Evolutionary conservation across 208 protist genomes (phyloP).

Genomic region (Leishmania braziliensis): DNA sequence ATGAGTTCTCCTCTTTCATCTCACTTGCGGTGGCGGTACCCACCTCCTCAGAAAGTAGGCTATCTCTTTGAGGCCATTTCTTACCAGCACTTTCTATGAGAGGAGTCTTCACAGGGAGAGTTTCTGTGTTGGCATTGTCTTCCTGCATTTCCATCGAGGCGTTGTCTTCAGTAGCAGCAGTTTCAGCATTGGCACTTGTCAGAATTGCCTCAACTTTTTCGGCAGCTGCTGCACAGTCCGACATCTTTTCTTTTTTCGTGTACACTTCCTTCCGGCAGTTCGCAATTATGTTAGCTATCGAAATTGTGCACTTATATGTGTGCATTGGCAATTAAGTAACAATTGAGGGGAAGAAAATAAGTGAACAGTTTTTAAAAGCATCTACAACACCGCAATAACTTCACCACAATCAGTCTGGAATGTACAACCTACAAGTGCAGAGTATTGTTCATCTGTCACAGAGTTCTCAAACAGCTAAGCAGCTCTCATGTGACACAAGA

Average conservation of each 20-base stretch:
- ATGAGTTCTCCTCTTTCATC: not conserved
- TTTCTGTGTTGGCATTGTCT: not conserved
- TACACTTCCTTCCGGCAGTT: not conserved
- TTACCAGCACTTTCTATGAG: not conserved
- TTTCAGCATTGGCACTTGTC: not conserved
- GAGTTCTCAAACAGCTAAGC: not conserved
- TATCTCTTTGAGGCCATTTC: not conserved
- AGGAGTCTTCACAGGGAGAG: not conserved
- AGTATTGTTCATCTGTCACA: not conserved
- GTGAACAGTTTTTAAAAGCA: not conserved
- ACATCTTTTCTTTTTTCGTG: slow-evolving; percentile 6
- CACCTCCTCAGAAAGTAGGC: not conserved
- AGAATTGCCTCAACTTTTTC: not conserved
- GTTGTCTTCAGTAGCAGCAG: not conserved
- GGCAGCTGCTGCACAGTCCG: not conserved
- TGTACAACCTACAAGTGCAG: not conserved
- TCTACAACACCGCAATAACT: too few relatives aligned
- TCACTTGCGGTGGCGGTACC: not conserved
- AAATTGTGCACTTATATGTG: not conserved
- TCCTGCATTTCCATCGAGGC: not conserved
- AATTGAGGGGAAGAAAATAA: not conserved
- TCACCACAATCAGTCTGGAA: not conserved
- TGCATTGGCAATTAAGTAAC: not conserved
- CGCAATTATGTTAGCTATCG: not conserved
- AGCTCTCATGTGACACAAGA: not conserved